Base-by-base conservation (phyloP, 306 rosid species). In the Acacia confusa region DNA sequence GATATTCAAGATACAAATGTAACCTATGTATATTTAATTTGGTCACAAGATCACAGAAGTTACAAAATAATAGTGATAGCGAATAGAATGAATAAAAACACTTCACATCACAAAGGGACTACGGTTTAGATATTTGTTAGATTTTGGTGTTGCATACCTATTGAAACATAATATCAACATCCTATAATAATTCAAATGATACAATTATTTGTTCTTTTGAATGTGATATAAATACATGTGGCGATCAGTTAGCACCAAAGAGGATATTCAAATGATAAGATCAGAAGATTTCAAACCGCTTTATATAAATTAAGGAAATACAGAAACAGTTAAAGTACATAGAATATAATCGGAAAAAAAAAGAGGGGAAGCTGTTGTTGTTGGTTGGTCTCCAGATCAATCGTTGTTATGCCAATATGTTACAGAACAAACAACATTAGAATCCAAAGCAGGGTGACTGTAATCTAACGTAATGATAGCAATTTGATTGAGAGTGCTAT, bases 401-500 rank as follows among this genome's bases (percentile, higher is more conserved):
- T 74, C 47, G 67, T 74, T 79, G 81, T 68, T 79, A 55, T 11
- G 73, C 13, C 74, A 44, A 57, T 30, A 9, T 17, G 40, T 30
- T 38, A 24, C 45, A 69, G 58, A 70, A 48, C 20, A 14, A 9
- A 20, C 80, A 83, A 36, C 75, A 76, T 83, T 72, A 61, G 66
- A 78, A 71, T 65, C 58, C 13, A 81, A 58, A 58, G 61, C 40
- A 67, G 40, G 0, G 78, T 60, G 78, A 40, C 32, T 68, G 27
- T 45, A 27, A 75, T 47, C n/a, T 72, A 38, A 71, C 73, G 48
- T 34, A 71, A 48, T 75, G 64, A 79, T 22, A n/a, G 34, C 74
- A 69, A 82, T 8, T 52, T 75, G 47, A 82, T 79, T 72, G 70
- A 76, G 65, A 9, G 57, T 61, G 82, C 1, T 22, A 57, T n/a